phyloP scores from a whole-genome alignment of 768 basidiomycete species.

The Cystobasidium ongulense region DNA sequence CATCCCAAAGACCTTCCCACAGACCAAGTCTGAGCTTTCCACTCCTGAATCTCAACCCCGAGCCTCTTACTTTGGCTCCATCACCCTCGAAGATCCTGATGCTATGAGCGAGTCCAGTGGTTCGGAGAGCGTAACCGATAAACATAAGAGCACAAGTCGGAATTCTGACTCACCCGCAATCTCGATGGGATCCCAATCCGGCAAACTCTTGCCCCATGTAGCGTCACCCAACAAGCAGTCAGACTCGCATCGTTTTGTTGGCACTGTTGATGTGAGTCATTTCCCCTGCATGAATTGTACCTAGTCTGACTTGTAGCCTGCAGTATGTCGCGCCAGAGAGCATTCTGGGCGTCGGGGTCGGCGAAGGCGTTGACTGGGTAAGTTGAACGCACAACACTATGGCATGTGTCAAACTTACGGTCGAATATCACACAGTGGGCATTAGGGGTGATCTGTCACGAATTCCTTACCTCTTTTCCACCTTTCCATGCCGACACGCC shows the following conservation, averaged over 20 bases:
- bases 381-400: conserved; percentile 43
- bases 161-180: background rate
- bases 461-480: conserved; percentile 85
- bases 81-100: conserved; percentile 30
- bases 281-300: background rate
- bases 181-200: background rate
- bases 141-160: conserved; percentile 1
- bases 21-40: conserved; percentile 43
- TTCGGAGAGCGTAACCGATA: conserved; percentile 52
- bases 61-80: conserved; percentile 46
- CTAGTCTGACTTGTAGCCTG: background rate
- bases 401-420: conserved; percentile 30
- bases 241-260: conserved; percentile 24
- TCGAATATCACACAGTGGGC: conserved; percentile 65
- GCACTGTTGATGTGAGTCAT: conserved; percentile 12
- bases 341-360: conserved; percentile 86
- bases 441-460: conserved; percentile 93
- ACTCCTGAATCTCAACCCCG: conserved; percentile 44
- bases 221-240: background rate
- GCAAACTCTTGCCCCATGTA: conserved; percentile 38
- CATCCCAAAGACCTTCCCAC: conserved; percentile 32
- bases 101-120: conserved; percentile 68
- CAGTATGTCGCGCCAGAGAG: conserved; percentile 53
- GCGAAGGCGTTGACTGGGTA: conserved; percentile 97
- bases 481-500: conserved; percentile 97